Evolutionary conservation across 2,329 filamentous ascomycete species (phyloP), one percentile per base, ranked within the genome.

Genomic region (Colletotrichum tropicale): DNA sequence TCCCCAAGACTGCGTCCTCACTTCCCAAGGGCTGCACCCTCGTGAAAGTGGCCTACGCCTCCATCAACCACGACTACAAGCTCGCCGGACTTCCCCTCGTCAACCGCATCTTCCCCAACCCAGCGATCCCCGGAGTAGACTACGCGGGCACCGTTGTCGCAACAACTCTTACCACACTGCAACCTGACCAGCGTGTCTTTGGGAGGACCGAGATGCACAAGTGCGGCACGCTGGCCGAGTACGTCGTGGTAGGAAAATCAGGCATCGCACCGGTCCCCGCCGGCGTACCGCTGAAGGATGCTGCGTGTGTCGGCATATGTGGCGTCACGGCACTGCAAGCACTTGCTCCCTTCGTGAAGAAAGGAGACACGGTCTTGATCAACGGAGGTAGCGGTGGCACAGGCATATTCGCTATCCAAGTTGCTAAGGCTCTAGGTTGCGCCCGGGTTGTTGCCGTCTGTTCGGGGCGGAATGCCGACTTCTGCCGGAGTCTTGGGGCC

Each of bases 51-150:
- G 78, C 83, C 65, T 83, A 84, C 77, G 83, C 85, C 1, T 81
- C 84, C 6, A 80, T 88, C 28, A 90, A 90, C 78, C 88, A 88
- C 74, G 88, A 90, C 80, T 86, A 86, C 84, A 90, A 90, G 76
- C 58, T 88, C 6, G 78, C 82, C n/a, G 85, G 87, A 62, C 7
- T 43, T 13, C 66, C 55, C 21, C 65, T 86, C 5, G 83, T 83
- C 7, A 83, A 83, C 28, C 69, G 83, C 62, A 74, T 84, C 8
- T 71, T 84, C 28, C 70, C 79, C 38, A 80, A 79, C 10, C 88
- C 89, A n/a, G 85, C 85, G 10, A 87, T 83, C 2, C 87, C 87
- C 0, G 86, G 87, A 18, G 84, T 87, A 77, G 90, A 92, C 77
- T 88, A 89, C 77, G 84, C 85, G 76, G 91, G 91, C 24, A 83